Percentiles rank a stretch among this genome's conserved stretches.
phyloP scores from a whole-genome alignment of 164 flowering plant species.

The Sextonia rubra region DNA sequence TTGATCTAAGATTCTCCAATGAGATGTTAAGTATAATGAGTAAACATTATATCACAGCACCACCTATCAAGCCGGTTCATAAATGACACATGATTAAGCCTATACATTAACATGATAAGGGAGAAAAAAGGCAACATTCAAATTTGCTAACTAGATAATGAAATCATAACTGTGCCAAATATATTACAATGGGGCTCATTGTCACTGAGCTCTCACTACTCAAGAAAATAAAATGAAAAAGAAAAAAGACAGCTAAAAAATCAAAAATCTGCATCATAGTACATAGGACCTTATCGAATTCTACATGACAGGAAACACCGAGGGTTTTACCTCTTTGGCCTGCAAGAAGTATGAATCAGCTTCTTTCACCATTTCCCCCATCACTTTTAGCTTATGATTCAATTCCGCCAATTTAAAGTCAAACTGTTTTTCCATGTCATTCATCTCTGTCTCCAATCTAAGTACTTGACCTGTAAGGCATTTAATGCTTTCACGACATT shows the following conservation, averaged over 20 bases:
- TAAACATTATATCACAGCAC: background rate
- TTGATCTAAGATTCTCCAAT: background rate
- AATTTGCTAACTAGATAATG: background rate
- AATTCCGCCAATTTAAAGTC: constrained; percentile 32
- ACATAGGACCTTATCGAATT: background rate
- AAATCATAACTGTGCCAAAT: too few relatives aligned
- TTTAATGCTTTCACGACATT: constrained; percentile 32
- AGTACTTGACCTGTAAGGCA: constrained; percentile 34
- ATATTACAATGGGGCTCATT: too few relatives aligned
- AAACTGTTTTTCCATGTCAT: constrained; percentile 36
- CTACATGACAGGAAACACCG: background rate
- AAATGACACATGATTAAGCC: background rate
- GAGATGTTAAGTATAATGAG: background rate
- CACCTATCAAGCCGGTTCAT: background rate
- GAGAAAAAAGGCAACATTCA: background rate
- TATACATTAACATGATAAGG: background rate
- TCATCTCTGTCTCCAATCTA: constrained; percentile 37
- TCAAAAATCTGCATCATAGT: background rate
- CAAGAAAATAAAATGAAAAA: background rate
- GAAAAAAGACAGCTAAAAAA: background rate
- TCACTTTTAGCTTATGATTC: constrained; percentile 35
- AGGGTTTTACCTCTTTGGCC: constrained; percentile 51
- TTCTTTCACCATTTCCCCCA: constrained; percentile 38
- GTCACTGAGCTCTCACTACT: too few relatives aligned
- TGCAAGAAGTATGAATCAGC: constrained; percentile 35